Evolutionary conservation across 2,329 filamentous ascomycete species (phyloP).

Genomic region (Fusarium sp.): DNA sequence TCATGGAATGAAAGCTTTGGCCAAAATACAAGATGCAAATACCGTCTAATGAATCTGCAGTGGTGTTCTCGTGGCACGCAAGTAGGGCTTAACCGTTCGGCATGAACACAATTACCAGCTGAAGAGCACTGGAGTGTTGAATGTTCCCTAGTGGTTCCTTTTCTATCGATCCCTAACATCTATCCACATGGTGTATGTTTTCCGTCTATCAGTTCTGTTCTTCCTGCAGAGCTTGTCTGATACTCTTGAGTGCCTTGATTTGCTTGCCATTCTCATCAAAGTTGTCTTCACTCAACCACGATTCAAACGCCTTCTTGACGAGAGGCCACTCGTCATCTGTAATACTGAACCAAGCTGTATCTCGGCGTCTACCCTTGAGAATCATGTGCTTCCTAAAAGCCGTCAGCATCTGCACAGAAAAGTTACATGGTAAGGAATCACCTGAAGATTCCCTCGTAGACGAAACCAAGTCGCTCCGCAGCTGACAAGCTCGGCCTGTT

Average conservation of each 20-base stretch:
- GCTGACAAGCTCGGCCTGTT: constrained; percentile 67
- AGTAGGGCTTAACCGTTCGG: no score
- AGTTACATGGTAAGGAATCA: not conserved
- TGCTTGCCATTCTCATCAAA: constrained; percentile 68
- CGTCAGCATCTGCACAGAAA: not conserved
- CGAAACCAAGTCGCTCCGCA: constrained; percentile 68
- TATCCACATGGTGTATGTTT: not conserved
- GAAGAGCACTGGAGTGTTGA: not conserved
- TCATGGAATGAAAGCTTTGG: no score
- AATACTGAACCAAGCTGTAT: constrained; percentile 72
- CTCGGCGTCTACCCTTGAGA: constrained; percentile 65
- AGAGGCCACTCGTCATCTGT: constrained; percentile 68
- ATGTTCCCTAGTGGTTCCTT: not conserved
- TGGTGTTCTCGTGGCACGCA: no score
- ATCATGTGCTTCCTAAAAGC: constrained; percentile 66
- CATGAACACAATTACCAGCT: no score
- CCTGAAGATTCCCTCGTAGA: constrained; percentile 70
- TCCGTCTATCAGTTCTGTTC: not conserved
- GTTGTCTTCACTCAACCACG: constrained; percentile 66
- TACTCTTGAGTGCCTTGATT: constrained; percentile 56
- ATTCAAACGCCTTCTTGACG: constrained; percentile 59
- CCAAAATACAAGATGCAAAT: no score
- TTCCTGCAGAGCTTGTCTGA: constrained; percentile 12
- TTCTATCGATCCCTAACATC: not conserved
- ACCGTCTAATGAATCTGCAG: no score